Evolutionary conservation across 352 stramenopile species (phyloP).

Genomic region (Pythium utonaiense): DNA sequence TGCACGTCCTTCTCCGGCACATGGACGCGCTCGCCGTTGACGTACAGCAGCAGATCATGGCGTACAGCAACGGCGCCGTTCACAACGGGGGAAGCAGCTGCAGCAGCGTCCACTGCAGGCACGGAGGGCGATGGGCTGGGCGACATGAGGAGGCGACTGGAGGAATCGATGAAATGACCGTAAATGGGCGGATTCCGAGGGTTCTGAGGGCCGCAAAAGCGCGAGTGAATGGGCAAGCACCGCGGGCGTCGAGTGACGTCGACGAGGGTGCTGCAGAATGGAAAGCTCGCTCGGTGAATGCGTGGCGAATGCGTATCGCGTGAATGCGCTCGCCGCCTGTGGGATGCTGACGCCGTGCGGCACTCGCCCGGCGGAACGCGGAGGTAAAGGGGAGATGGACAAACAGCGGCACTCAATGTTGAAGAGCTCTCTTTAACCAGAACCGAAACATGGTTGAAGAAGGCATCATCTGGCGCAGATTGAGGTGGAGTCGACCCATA

Average conservation of each 20-base stretch:
- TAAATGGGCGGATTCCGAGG: not conserved
- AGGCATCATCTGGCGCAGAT: too few relatives aligned
- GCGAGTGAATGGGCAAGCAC: slow-evolving; percentile 8
- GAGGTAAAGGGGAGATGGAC: slow-evolving; percentile 5
- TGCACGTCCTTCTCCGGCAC: slow-evolving; percentile 47
- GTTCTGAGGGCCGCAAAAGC: slow-evolving; percentile 8
- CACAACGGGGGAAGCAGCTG: not conserved
- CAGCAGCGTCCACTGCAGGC: not conserved
- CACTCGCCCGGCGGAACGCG: slow-evolving; percentile 12
- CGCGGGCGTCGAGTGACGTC: not conserved
- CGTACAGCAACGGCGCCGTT: slow-evolving; percentile 23
- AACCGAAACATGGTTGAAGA: slow-evolving; percentile 10
- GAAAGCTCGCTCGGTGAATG: slow-evolving; percentile 1
- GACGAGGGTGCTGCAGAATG: slow-evolving; percentile 1
- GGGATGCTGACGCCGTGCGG: slow-evolving; percentile 1
- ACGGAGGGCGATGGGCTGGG: slow-evolving; percentile 10
- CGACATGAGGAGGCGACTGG: too few relatives aligned
- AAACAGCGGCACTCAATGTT: slow-evolving; percentile 5
- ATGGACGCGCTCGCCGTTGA: slow-evolving; percentile 61
- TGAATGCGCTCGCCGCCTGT: slow-evolving; percentile 21
- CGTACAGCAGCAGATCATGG: slow-evolving; percentile 62
- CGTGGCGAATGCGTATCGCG: not conserved
- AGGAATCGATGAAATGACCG: too few relatives aligned
- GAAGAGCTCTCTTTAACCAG: slow-evolving; percentile 12
- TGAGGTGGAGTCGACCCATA: too few relatives aligned